Evolutionary conservation across 345 rosid species (phyloP).

Genomic region (Cardamine occulta): DNA sequence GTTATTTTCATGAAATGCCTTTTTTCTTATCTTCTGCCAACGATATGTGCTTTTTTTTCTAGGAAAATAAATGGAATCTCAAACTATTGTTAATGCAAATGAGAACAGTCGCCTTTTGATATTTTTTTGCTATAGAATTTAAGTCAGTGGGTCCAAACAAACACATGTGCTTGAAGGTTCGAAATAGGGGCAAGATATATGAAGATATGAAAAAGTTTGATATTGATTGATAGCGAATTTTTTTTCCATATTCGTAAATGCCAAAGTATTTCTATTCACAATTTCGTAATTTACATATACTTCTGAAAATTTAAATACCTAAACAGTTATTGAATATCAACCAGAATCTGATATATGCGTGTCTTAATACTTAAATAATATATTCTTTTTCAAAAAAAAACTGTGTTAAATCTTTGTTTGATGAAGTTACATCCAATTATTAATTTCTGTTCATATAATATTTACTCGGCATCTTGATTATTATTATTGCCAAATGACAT

Average conservation of each 20-base stretch:
- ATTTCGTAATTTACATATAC: background rate
- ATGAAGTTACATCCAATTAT: background rate
- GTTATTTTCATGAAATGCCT: conserved; percentile 22
- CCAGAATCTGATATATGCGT: background rate
- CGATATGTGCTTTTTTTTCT: conserved; percentile 4
- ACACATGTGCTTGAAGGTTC: conserved; percentile 38
- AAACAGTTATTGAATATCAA: conserved; percentile 4
- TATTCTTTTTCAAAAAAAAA: background rate
- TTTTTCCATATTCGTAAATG: conserved; percentile 24
- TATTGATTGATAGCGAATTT: conserved; percentile 38
- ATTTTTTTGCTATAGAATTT: conserved; percentile 14
- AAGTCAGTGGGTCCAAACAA: conserved; percentile 37
- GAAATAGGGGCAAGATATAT: conserved; percentile 25
- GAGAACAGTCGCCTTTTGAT: conserved; percentile 20
- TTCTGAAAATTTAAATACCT: background rate
- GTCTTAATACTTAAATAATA: background rate
- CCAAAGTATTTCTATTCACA: conserved; percentile 22
- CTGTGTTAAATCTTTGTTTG: background rate
- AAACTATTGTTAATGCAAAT: conserved; percentile 13
- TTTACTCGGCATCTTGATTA: conserved; percentile 6
- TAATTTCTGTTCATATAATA: background rate
- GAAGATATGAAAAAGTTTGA: conserved; percentile 29
- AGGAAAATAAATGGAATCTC: conserved; percentile 1
- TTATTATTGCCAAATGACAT: conserved; percentile 9
- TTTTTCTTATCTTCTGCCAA: conserved; percentile 2